Evolutionary conservation across 371 early-diverging fungal genomes (phyloP), one percentile per base, ranked within the genome.

Genomic region (Lichtheimia ornata): DNA sequence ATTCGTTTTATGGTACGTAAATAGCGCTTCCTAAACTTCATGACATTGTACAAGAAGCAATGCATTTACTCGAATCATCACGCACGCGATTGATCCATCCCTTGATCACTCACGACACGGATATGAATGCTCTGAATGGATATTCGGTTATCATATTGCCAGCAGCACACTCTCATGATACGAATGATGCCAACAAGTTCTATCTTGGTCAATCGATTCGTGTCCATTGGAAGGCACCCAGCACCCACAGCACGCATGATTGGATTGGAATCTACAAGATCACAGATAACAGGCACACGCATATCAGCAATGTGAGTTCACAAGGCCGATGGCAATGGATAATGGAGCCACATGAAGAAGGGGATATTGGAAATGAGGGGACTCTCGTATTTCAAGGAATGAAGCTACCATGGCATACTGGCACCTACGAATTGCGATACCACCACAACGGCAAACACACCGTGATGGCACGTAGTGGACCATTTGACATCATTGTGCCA

Each of bases 231-330:
- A 83, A 84, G 2, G 94, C 91, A 2, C 92, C 87, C n/a, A 74
- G 69, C 58, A 84, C 83, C 59, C 87, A 88, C 69, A 79, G 91
- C 44, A 58, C 80, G 13, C 79, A 83, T 53, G 97, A 96, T 73
- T 97, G 98, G 97, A 89, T 97, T 63, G 98, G 96, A 22, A 73
- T 96, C 3, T 97, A 95, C 74, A 84, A 84, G 40, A 85, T 93
- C 0, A 84, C 81, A 0, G 81, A 85, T 18, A 95, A 95, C 73
- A 80, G 85, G 43, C 82, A 84, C 40, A 66, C 71, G n/a, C 84
- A 81, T 40, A 71, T 93, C 41, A 94, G 97, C 24, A 92, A 86
- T 11, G 71, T 83, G 5, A 77, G 84, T 22, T 91, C 92, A 18
- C 81, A 85, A 53, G 90, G 91, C 4, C 75, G 85, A 5, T 97